These are phyloP conservation scores for Polyporus tsugae DNA, from an alignment of 1,284 basidiomycete genomes.

Conservation along the genomic window DNA sequence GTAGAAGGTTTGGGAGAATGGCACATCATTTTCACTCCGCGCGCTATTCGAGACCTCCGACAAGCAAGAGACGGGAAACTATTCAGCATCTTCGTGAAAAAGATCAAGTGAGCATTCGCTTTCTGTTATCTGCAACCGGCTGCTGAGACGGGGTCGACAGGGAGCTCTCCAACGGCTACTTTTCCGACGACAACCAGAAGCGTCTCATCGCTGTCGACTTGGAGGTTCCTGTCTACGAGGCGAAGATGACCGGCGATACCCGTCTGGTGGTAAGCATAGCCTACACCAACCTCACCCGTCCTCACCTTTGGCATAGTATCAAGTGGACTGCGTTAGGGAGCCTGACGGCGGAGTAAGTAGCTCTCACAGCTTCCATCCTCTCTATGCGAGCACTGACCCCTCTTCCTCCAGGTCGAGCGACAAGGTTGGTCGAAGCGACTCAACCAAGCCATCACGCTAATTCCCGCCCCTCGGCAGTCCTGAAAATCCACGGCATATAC, in stretches of 20 bases:
- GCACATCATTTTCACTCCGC: constrained; percentile 56
- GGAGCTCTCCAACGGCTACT: constrained; percentile 71
- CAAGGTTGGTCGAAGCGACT: constrained; percentile 52
- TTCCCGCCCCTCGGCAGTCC: constrained; percentile 44
- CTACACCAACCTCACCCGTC: not conserved
- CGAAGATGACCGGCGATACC: constrained; percentile 71
- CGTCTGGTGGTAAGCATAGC: constrained; percentile 55
- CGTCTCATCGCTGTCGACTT: constrained; percentile 53
- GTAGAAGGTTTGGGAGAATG: constrained; percentile 61
- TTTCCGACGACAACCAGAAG: constrained; percentile 75
- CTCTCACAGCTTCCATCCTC: not conserved
- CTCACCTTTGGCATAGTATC: constrained; percentile 55
- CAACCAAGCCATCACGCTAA: too few species aligned
- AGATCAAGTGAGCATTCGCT: constrained; percentile 51
- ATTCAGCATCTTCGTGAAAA: constrained; percentile 61
- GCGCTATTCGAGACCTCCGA: constrained; percentile 54
- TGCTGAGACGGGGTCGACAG: constrained; percentile 43
- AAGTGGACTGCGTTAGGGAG: constrained; percentile 65
- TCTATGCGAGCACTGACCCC: constrained; percentile 10
- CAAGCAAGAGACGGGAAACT: constrained; percentile 48
- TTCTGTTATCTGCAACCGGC: not conserved
- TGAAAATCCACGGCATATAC: constrained; percentile 70
- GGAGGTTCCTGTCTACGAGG: constrained; percentile 67
- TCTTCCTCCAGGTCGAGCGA: constrained; percentile 44
- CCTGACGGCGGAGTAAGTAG: constrained; percentile 54